Conservation (phyloP, 371 early-diverging fungal genomes). For the Apophysomyces ossiformis region DNA sequence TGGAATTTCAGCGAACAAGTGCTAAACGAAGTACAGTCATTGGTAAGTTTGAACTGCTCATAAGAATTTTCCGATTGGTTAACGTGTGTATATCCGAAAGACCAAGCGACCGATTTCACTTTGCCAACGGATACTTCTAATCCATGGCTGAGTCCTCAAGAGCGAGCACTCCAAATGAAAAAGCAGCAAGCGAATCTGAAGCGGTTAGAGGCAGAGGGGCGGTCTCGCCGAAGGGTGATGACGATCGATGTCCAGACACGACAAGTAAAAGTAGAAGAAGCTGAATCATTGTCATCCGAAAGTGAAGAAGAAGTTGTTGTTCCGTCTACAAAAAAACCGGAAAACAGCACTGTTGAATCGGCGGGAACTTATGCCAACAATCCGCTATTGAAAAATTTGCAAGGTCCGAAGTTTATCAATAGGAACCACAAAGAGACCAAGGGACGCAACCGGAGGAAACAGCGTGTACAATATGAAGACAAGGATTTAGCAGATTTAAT, state of each 20-base stretch:
- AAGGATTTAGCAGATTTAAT: conserved; percentile 28
- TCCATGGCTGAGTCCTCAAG: conserved; percentile 81
- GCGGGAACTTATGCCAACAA: conserved; percentile 51
- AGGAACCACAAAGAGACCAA: conserved; percentile 24
- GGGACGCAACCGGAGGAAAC: conserved; percentile 26
- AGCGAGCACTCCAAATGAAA: conserved; percentile 59
- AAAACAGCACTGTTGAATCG: conserved; percentile 16
- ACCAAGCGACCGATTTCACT: conserved; percentile 81
- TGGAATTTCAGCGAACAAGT: conserved; percentile 83
- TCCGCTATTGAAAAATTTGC: conserved; percentile 42
- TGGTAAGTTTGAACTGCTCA: conserved; percentile 32
- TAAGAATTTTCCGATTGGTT: not conserved
- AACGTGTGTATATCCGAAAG: conserved; percentile 23
- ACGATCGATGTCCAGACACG: conserved; percentile 67
- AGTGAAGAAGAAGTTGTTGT: conserved; percentile 28
- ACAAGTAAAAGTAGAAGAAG: conserved; percentile 56
- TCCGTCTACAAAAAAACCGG: conserved; percentile 11
- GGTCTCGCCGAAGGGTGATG: conserved; percentile 64
- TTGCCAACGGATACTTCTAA: conserved; percentile 64
- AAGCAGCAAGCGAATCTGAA: conserved; percentile 59
- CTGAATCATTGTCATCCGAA: conserved; percentile 13
- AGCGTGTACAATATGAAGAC: conserved; percentile 38
- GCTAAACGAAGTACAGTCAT: conserved; percentile 78
- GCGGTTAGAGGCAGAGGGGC: conserved; percentile 48
- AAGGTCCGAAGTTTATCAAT: conserved; percentile 40